phyloP scores from a whole-genome alignment of 208 protist genomes.

The Leishmania braziliensis region DNA sequence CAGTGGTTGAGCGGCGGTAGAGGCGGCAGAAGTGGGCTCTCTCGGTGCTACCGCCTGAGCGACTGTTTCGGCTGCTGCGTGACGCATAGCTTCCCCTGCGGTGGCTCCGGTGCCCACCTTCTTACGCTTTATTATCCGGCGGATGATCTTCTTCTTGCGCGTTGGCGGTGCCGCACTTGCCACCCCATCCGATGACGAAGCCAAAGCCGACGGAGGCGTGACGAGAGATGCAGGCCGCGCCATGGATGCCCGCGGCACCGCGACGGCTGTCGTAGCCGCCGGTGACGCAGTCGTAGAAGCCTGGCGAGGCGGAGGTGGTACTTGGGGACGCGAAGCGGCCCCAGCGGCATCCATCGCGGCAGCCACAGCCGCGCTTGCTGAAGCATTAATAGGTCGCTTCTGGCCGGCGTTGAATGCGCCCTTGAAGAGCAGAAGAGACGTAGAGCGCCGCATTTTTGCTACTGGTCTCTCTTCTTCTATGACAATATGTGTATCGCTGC shows the following conservation, averaged over 20 bases:
- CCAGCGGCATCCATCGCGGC: neutral
- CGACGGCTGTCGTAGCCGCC: neutral
- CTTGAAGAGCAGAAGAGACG: slow-evolving; percentile 13
- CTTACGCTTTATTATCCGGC: slow-evolving; percentile 35
- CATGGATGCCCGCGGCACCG: neutral
- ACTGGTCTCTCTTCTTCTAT: neutral
- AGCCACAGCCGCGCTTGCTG: neutral
- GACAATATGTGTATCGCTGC: neutral
- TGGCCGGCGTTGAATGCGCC: slow-evolving; percentile 9
- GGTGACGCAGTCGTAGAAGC: neutral
- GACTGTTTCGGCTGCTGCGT: neutral
- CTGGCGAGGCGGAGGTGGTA: neutral
- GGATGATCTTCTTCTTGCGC: slow-evolving; percentile 35
- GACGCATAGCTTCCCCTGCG: neutral
- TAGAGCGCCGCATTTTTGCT: slow-evolving; percentile 21
- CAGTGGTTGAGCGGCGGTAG: neutral
- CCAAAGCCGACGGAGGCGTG: slow-evolving; percentile 9
- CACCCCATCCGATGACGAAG: neutral
- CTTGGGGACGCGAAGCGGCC: neutral
- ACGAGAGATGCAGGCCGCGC: slow-evolving; percentile 17
- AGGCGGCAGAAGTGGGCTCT: neutral
- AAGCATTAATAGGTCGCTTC: slow-evolving; percentile 18
- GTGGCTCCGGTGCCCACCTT: neutral
- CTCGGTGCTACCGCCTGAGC: neutral
- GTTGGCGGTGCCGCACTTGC: neutral